Percentiles rank a stretch among this genome's conserved stretches.
Evolutionary conservation across 2,329 filamentous ascomycete species (phyloP).

Genomic region (Penicillium polonicum): DNA sequence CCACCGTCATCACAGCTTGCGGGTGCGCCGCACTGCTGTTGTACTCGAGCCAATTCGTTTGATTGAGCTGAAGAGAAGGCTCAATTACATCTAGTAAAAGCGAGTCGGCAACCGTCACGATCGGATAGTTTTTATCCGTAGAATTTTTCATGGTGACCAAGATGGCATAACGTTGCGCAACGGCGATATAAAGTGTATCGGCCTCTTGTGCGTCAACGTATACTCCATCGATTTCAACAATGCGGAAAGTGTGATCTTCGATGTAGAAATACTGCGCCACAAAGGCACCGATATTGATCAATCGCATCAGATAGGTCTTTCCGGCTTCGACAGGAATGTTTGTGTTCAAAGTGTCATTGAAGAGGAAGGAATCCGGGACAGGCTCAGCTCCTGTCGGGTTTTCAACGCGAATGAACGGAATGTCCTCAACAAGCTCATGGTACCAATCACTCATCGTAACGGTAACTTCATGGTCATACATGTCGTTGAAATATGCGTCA

Average conservation of each 20-base stretch:
- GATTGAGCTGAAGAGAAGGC: constrained; percentile 34
- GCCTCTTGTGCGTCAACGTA: constrained; percentile 63
- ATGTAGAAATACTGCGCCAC: constrained; percentile 52
- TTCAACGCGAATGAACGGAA: constrained; percentile 47
- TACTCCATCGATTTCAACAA: constrained; percentile 72
- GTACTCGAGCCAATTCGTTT: constrained; percentile 64
- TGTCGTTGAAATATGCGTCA: neutral
- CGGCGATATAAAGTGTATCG: constrained; percentile 63
- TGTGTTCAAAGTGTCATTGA: constrained; percentile 67
- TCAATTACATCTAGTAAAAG: constrained; percentile 35
- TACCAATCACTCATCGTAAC: constrained; percentile 5
- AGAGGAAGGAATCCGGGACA: constrained; percentile 64
- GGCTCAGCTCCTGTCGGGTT: constrained; percentile 60
- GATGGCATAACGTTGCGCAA: constrained; percentile 62
- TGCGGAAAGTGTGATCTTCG: constrained; percentile 58
- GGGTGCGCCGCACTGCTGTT: constrained; percentile 49
- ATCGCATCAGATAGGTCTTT: constrained; percentile 67
- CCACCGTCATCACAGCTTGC: constrained; percentile 28
- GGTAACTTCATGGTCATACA: neutral
- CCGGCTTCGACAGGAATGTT: constrained; percentile 43
- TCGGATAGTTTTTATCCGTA: constrained; percentile 63
- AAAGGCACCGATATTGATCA: constrained; percentile 37
- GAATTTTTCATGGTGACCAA: constrained; percentile 62
- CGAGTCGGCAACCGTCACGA: constrained; percentile 45
- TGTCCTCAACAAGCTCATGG: neutral